phyloP scores from a whole-genome alignment of 2,329 filamentous ascomycete species.

The Trichoderma sp. region DNA sequence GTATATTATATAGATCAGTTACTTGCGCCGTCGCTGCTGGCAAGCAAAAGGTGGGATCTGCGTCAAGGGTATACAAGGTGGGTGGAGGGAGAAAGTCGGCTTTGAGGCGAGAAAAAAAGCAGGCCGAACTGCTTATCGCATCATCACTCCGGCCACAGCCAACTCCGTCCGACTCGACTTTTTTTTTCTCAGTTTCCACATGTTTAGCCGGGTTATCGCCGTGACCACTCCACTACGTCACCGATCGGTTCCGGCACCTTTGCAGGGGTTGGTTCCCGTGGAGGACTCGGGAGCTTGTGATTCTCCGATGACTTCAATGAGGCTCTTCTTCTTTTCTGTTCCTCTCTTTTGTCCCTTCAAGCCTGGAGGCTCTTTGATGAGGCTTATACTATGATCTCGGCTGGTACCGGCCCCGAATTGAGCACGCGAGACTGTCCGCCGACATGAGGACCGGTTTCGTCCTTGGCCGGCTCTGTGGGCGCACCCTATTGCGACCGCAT shows the following conservation, averaged over 20 bases:
- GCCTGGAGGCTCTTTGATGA: slow-evolving; percentile 8
- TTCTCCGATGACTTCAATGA: slow-evolving; percentile 8
- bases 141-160: slow-evolving; percentile 9
- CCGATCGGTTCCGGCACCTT: slow-evolving; percentile 18
- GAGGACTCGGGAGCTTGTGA: slow-evolving; percentile 15
- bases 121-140: slow-evolving; percentile 29
- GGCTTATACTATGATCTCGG: slow-evolving; percentile 8
- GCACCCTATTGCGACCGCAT: slow-evolving; percentile 40
- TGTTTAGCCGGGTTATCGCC: slow-evolving; percentile 38
- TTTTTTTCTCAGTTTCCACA: slow-evolving; percentile 29
- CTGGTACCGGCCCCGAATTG: slow-evolving; percentile 9
- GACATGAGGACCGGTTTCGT: slow-evolving; percentile 52
- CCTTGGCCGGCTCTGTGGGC: slow-evolving; percentile 50
- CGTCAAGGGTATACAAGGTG: slow-evolving; percentile 7
- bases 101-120: slow-evolving; percentile 26
- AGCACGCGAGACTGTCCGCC: slow-evolving; percentile 33
- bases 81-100: slow-evolving; percentile 1
- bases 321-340: background rate
- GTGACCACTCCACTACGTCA: slow-evolving; percentile 32
- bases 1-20: background rate
- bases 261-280: slow-evolving; percentile 14
- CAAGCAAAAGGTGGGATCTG: background rate
- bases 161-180: slow-evolving; percentile 7
- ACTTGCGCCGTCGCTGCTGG: background rate
- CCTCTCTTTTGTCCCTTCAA: background rate